Conservation (phyloP, 805 yeast species). For the Pichia nakasei region DNA sequence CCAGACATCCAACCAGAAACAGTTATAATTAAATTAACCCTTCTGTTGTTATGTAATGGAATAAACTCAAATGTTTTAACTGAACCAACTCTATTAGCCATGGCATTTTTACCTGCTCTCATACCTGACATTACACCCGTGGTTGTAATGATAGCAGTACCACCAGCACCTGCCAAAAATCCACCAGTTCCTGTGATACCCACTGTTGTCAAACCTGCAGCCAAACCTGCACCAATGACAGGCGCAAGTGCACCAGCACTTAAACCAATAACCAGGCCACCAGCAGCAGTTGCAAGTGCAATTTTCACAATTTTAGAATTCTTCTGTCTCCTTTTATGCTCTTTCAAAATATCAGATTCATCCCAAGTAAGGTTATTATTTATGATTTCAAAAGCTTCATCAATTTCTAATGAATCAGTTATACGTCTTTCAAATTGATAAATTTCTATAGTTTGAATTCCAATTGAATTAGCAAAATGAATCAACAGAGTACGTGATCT, state of each 20-base stretch:
- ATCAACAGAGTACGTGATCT: slow-evolving; percentile 77
- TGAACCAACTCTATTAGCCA: slow-evolving; percentile 79
- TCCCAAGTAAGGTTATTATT: slow-evolving; percentile 53
- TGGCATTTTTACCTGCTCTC: slow-evolving; percentile 75
- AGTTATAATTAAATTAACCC: slow-evolving; percentile 80
- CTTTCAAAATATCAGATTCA: slow-evolving; percentile 57
- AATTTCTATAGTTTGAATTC: slow-evolving; percentile 57
- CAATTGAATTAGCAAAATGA: slow-evolving; percentile 54
- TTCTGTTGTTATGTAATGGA: slow-evolving; percentile 83
- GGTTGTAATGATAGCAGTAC: slow-evolving; percentile 87
- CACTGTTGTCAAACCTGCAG: slow-evolving; percentile 91
- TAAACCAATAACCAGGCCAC: slow-evolving; percentile 86
- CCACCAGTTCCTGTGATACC: slow-evolving; percentile 93
- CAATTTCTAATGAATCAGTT: slow-evolving; percentile 81
- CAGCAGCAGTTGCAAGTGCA: slow-evolving; percentile 94
- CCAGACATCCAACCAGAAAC: slow-evolving; percentile 98
- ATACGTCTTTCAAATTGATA: slow-evolving; percentile 85
- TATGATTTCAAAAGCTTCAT: slow-evolving; percentile 35
- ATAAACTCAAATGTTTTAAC: slow-evolving; percentile 90
- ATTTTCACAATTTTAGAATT: slow-evolving; percentile 71
- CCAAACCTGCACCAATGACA: slow-evolving; percentile 95
- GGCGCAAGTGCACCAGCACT: slow-evolving; percentile 96
- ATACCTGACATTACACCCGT: slow-evolving; percentile 92
- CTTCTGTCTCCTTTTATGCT: slow-evolving; percentile 57
- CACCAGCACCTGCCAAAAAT: slow-evolving; percentile 93